Base-by-base conservation (phyloP, 169 alveolate genomes). In the Cryptosporidium bovis region DNA sequence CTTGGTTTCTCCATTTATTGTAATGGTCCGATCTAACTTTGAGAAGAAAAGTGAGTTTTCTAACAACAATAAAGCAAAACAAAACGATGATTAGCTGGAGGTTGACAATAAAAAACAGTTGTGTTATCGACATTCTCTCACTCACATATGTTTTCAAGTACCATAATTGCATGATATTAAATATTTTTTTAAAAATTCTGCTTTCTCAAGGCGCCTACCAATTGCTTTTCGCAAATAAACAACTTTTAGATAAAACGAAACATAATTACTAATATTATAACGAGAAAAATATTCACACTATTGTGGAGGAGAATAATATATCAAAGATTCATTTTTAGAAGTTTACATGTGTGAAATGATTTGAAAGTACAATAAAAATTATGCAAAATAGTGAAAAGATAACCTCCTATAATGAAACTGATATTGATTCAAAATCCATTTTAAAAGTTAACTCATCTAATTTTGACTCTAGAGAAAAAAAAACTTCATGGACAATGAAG, bases 21-120 rank as follows among this genome's bases (percentile, higher is more conserved):
- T 77, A 77, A 56, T 44, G 18, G 3, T 77, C 71, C 3, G 69
- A 77, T 60, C 87, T 60, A n/a, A 15, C 27, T 44, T 77, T 77
- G 18, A 77, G 50, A 10, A 77, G 69, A 44, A 16, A 44, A 16
- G 6, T 34, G n/a, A 77, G 50, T 15, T 60, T 77, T 77, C 51
- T 33, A 62, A 60, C 66, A 36, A 62, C 36, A 29, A 60, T 36
- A 15, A 60, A 15, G 33, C 77, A 60, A 48, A 60, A 8, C 18
- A 71, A 1, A 33, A 56, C 8, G 0, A 60, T 62, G 12, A 46
- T 16, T 3, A 62, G n/a, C 27, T 77, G 77, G 12, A 77, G 53
- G 3, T 15, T 60, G 0, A 33, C 29, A 7, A 62, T 33, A 7
- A 77, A 18, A 71, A 44, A 29, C 15, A 67, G 24, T 55, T 40